Base-by-base conservation (phyloP, 2,329 filamentous ascomycete species). In the Ambrosiella cleistominuta region DNA sequence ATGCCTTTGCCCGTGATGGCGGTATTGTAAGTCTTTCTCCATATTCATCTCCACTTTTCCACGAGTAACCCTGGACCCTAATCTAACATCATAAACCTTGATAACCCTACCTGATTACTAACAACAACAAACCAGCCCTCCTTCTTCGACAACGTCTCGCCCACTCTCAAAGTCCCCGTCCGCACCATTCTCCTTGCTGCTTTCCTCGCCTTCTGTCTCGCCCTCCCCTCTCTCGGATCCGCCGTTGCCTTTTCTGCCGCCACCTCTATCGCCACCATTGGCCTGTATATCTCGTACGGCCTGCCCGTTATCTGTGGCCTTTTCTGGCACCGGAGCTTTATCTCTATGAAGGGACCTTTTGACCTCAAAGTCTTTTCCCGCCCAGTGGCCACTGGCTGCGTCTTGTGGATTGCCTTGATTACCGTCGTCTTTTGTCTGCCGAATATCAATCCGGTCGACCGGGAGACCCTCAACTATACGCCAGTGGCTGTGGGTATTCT, bases 401-500 rank as follows among this genome's bases (percentile, higher is more conserved):
- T 71, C 12, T 54, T 69, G 0, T 81, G 77, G 76, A 79, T 81
- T 54, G 64, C 60, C 1, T 78, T 75, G 61, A 80, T 81, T 56
- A 74, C 74, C 0, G 71, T 81, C 12, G 71, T 79, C 6, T 81
- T 81, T 65, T 80, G 78, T 62, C 67, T 81, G 39, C 78, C 78
- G 0, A 74, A 75, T 0, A 63, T 71, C 8, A 80, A 80, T 64
- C 78, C 78, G 0, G 77, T 80, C 1, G 74, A 73, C 0, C 70
- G 68, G n/a, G 71, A 80, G 67, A 79, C 77, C 3, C 65, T 81
- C 19, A 81, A 81, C 62, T 81, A 81, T 63, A 79, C 78, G 0
- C 74, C 75, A 0, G 78, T 81, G 0, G 78, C 78, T 0, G 78
- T 81, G 3, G 78, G 77, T 0, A 79, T 81, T 58, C 75, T 81